Evolutionary conservation across 2,329 filamentous ascomycete genomes (phyloP), one percentile per base, ranked within the genome.

Genomic region (Penicillium janthinellum): DNA sequence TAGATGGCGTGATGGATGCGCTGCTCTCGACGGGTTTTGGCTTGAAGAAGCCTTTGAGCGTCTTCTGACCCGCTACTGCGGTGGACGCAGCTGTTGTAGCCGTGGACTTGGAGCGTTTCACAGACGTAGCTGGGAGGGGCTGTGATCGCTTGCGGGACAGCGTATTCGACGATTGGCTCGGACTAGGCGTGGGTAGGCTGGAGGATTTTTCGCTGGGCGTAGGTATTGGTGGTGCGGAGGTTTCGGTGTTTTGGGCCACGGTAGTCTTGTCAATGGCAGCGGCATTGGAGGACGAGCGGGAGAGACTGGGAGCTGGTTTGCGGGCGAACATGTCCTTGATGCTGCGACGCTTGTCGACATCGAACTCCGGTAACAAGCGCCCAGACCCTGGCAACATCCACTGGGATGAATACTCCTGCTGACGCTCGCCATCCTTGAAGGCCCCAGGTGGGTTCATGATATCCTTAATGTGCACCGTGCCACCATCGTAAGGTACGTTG

Each of bases 311-410:
- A 4, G 60, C n/a, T 14, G 83, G 72, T 66, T 84, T 88, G 67
- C 84, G 87, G 60, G 81, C 82, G 72, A 98, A 97, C 95, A 99
- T 98, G 71, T 96, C 92, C 67, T 89, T 91, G 71, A 99, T 97
- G 72, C 82, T 96, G 65, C 86, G 86, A 20, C 95, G 86, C 60
- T 89, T 88, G 70, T 93, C 87, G 15, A 69, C 44, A 28, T 69
- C 63, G 67, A 98, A 98, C 68, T 97, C 93, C 1, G 92, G 89
- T 57, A 97, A 89, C 10, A 96, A 82, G 71, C 87, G 92, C 0
- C 90, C 93, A 22, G 93, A 98, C 57, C 90, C 81, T 2, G 90
- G 84, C 11, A 94, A 83, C 0, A 90, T 76, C 66, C 91, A 61
- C 66, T 87, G 89, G 3, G 81, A 70, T 11, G 82, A 83, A 83